Conservation (phyloP, 805 yeast genomes). For the Ogataea pini region DNA sequence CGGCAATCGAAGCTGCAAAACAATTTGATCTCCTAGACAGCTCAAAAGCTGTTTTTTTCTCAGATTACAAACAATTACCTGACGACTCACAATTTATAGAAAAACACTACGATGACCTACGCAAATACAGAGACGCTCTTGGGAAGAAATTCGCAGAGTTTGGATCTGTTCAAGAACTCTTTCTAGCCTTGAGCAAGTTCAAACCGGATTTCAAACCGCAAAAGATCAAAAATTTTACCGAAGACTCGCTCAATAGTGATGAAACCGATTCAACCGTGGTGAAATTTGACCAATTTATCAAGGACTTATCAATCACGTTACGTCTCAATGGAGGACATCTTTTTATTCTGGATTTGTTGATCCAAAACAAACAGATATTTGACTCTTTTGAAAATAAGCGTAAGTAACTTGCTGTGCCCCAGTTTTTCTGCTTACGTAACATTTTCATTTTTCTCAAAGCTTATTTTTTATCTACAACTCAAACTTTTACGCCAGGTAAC, state of each 20-base stretch:
- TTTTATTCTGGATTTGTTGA: conserved; percentile 55
- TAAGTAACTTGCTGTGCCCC: not conserved
- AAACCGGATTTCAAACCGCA: conserved; percentile 20
- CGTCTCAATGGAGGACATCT: conserved; percentile 59
- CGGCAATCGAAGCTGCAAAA: conserved; percentile 31
- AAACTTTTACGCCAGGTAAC: not conserved
- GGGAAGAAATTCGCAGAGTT: conserved; percentile 41
- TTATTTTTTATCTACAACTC: too few species aligned
- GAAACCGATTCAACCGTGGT: conserved; percentile 13
- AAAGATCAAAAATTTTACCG: conserved; percentile 19
- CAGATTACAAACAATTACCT: conserved; percentile 49
- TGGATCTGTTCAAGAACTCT: conserved; percentile 39
- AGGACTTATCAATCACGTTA: conserved; percentile 45
- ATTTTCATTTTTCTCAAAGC: not conserved
- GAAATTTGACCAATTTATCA: conserved; percentile 37
- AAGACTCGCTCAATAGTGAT: conserved; percentile 9
- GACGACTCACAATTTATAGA: conserved; percentile 55
- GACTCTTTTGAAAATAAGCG: conserved; percentile 39
- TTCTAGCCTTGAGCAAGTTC: conserved; percentile 40
- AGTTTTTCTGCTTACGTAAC: not conserved
- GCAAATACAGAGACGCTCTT: conserved; percentile 35
- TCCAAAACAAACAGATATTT: conserved; percentile 50
- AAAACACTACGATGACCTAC: conserved; percentile 46
- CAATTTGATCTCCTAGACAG: conserved; percentile 22
- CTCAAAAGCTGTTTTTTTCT: conserved; percentile 14